Evolutionary conservation across 1,139 yeast species (phyloP).

Genomic region (Yamadazyma sp.): DNA sequence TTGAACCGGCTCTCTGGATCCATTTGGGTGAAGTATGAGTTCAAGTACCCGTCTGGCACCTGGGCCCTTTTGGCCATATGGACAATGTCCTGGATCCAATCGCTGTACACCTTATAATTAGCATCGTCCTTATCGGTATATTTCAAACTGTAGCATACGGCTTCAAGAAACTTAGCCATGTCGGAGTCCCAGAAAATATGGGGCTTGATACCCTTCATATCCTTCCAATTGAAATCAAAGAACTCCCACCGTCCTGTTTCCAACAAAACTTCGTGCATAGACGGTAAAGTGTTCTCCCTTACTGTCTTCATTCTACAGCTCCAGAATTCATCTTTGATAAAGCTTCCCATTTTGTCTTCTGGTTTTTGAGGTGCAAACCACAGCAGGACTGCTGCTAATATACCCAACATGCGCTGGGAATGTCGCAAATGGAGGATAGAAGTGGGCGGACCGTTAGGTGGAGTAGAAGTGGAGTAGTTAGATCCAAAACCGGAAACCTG

Average conservation of each 20-base stretch:
- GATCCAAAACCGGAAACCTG: no score
- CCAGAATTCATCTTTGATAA: slow-evolving; percentile 15
- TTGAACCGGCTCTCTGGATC: slow-evolving; percentile 18
- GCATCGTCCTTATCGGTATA: slow-evolving; percentile 14
- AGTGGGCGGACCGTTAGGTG: no score
- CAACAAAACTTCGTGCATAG: slow-evolving; percentile 19
- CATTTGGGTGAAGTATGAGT: slow-evolving; percentile 21
- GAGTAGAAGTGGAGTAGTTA: no score
- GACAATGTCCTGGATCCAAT: slow-evolving; percentile 18
- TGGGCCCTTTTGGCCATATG: slow-evolving; percentile 21
- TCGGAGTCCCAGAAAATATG: slow-evolving; percentile 27
- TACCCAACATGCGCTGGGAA: no score
- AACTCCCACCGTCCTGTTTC: slow-evolving; percentile 24
- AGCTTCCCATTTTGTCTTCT: neutral
- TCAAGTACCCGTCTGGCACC: slow-evolving; percentile 23
- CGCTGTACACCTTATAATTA: slow-evolving; percentile 10
- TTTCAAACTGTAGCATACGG: slow-evolving; percentile 19
- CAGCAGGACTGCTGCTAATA: no score
- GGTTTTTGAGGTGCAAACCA: neutral
- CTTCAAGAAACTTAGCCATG: slow-evolving; percentile 23
- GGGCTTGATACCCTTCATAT: slow-evolving; percentile 13
- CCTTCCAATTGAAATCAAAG: slow-evolving; percentile 18
- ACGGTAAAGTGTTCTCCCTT: slow-evolving; percentile 19
- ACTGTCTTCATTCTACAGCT: slow-evolving; percentile 20
- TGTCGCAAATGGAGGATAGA: no score